Evolutionary conservation across 2,329 filamentous ascomycete species (phyloP).

Genomic region (Diplodia corticola): DNA sequence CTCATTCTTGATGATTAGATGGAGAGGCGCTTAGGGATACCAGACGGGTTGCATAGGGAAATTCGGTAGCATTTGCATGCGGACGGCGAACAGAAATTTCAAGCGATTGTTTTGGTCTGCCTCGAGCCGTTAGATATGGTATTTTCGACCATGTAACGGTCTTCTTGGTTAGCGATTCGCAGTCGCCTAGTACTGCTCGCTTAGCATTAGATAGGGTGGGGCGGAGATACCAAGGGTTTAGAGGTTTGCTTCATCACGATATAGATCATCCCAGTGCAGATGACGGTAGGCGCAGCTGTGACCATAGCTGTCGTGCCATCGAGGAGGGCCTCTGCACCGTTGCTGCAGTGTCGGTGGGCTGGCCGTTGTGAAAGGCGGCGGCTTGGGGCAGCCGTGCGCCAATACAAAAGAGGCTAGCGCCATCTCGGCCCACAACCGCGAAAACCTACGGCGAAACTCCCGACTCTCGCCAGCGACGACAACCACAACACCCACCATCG

Average conservation of each 20-base stretch:
- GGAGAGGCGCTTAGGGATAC: slow-evolving; percentile 12
- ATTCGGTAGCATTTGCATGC: slow-evolving; percentile 14
- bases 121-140: neutral
- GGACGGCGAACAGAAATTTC: slow-evolving; percentile 7
- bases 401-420: neutral
- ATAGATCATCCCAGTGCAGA: neutral
- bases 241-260: neutral
- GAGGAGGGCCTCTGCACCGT: neutral
- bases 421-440: slow-evolving; percentile 22
- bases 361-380: neutral
- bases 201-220: neutral
- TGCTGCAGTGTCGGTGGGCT: neutral
- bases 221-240: neutral
- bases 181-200: neutral
- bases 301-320: neutral
- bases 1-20: slow-evolving; percentile 2
- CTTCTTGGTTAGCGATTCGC: neutral
- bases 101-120: neutral
- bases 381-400: neutral
- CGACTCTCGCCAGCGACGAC: slow-evolving; percentile 18
- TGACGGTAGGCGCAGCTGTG: neutral
- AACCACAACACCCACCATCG: slow-evolving; percentile 22
- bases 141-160: neutral
- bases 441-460: slow-evolving; percentile 21
- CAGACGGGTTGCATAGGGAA: slow-evolving; percentile 5